Percentiles rank a stretch among this genome's conserved stretches.
Conservation (phyloP, 768 basidiomycete genomes). For the Macrolepiota dolichaula region DNA sequence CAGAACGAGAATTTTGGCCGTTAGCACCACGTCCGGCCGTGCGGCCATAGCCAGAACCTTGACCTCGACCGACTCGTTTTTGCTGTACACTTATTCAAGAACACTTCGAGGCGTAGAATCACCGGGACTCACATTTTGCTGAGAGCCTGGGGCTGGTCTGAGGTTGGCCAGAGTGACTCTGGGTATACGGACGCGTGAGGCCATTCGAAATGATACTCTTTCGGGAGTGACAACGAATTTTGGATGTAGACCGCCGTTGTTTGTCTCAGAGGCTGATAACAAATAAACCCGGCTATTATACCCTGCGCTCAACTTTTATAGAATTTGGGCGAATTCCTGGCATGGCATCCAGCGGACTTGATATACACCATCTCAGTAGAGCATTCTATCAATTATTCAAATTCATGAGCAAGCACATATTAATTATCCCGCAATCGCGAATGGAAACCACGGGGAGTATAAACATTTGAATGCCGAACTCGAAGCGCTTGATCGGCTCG, state of each 20-base stretch:
- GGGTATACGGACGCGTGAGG: slow-evolving; percentile 31
- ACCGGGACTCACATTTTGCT: slow-evolving; percentile 49
- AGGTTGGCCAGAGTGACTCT: slow-evolving; percentile 69
- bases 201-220: slow-evolving; percentile 23
- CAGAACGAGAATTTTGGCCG: slow-evolving; percentile 91
- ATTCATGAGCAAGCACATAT: too few relatives aligned
- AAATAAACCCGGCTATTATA: slow-evolving; percentile 5
- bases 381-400: too few relatives aligned
- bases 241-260: slow-evolving; percentile 1
- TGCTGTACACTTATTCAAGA: slow-evolving; percentile 42
- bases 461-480: background rate
- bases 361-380: too few relatives aligned
- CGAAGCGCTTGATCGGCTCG: background rate
- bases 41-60: slow-evolving; percentile 87
- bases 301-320: too few relatives aligned
- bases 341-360: too few relatives aligned
- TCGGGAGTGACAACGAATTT: background rate
- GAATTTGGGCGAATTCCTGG: too few relatives aligned
- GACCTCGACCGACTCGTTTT: slow-evolving; percentile 94
- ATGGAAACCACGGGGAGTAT: background rate
- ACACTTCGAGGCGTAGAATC: background rate
- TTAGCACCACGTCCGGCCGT: slow-evolving; percentile 94
- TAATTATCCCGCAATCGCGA: too few relatives aligned
- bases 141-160: slow-evolving; percentile 64
- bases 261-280: slow-evolving; percentile 10